Evolutionary conservation across 192 early-diverging fungal species (phyloP), one percentile per base, ranked within the genome.

Genomic region (Polychytrium aggregatum): DNA sequence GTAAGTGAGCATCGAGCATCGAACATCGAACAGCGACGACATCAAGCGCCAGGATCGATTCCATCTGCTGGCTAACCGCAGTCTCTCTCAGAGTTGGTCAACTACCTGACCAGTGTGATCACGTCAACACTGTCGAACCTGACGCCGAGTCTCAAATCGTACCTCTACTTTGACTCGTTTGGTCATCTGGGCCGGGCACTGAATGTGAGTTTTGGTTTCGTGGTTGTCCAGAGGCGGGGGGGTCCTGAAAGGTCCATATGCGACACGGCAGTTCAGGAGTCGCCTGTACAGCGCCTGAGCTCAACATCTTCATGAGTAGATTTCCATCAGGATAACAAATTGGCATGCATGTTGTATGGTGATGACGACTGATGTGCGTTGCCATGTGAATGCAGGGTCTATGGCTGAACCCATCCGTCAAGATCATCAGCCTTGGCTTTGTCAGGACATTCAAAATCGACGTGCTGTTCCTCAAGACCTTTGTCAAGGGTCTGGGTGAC

Each of bases 151-250:
- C 77, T 82, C 60, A 84, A 78, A 46, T 70, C 61, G 38, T 63
- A 70, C 41, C 70, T 85, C 8, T 83, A 85, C 48, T 83, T 78
- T 64, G 84, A 82, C 62, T 82, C 81, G 0, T 60, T 90, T 47
- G 80, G 81, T 26, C 83, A 90, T 57, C 57, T 90, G 2, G 66
- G 79, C 2, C 52, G 62, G 40, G 24, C 51, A 7, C 55, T 89
- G 37, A 70, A 80, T 55, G 85, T 87, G 70, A 46, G 65, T 40
- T 14, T 7, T n/a, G n/a, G 14, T 42, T 31, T 1, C 53, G 27
- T 13, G n/a, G 10, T 16, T 52, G n/a, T n/a, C n/a, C n/a, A n/a
- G n/a, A n/a, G n/a, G n/a, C n/a, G n/a, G n/a, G n/a, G n/a, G n/a
- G n/a, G n/a, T n/a, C n/a, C n/a, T n/a, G n/a, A n/a, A n/a, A n/a